These are phyloP conservation scores for Stramenopiles sp. DNA, from an alignment of 352 stramenopile species.

Conservation along the genomic window DNA sequence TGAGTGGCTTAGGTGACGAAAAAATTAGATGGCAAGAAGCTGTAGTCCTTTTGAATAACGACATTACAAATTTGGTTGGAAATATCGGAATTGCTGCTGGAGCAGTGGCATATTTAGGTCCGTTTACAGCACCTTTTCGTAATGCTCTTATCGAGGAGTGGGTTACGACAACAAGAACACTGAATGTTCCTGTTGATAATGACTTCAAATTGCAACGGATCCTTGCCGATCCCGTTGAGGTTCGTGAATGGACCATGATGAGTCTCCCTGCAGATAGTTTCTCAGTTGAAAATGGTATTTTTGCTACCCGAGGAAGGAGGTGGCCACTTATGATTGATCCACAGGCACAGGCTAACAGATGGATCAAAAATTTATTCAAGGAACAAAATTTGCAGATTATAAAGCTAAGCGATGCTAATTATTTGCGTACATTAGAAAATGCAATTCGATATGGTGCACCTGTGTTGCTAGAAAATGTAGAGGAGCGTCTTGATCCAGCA, in stretches of 20 bases:
- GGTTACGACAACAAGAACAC: slow-evolving; percentile 50
- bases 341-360: slow-evolving; percentile 75
- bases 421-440: slow-evolving; percentile 68
- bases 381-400: slow-evolving; percentile 57
- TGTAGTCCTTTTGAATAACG: slow-evolving; percentile 39
- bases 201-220: slow-evolving; percentile 58
- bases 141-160: slow-evolving; percentile 55
- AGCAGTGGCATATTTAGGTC: slow-evolving; percentile 71
- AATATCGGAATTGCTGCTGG: slow-evolving; percentile 72
- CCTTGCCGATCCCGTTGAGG: slow-evolving; percentile 53
- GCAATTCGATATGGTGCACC: slow-evolving; percentile 65
- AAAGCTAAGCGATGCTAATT: slow-evolving; percentile 72
- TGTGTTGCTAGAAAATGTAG: slow-evolving; percentile 77
- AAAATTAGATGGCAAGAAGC: slow-evolving; percentile 66
- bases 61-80: slow-evolving; percentile 70
- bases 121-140: slow-evolving; percentile 60
- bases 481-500: slow-evolving; percentile 68
- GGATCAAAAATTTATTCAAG: slow-evolving; percentile 78
- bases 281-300: slow-evolving; percentile 73
- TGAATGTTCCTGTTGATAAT: slow-evolving; percentile 51
- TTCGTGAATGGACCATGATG: slow-evolving; percentile 74
- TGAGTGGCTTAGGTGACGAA: slow-evolving; percentile 63
- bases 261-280: slow-evolving; percentile 69
- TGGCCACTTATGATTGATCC: slow-evolving; percentile 84
- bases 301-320: slow-evolving; percentile 59